Conservation (phyloP, 805 yeast genomes). For the Yamadazyma takamatsuzukensis region DNA sequence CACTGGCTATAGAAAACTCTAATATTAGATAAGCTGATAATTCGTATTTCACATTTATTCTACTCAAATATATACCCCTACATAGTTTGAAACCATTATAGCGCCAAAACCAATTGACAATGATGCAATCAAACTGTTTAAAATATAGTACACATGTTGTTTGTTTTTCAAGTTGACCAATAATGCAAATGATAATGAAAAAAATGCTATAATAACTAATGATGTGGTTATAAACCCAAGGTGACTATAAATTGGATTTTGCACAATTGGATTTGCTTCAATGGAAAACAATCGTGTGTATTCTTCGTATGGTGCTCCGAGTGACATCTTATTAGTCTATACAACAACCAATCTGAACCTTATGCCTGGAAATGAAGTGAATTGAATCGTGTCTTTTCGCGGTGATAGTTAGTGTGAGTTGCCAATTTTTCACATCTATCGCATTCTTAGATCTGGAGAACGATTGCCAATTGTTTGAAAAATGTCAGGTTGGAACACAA, state of each 20-base stretch:
- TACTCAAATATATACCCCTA: constrained; percentile 40
- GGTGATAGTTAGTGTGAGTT: too few relatives aligned
- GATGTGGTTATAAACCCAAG: constrained; percentile 17
- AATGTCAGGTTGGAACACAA: constrained; percentile 59
- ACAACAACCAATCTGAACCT: too few relatives aligned
- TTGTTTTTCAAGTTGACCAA: constrained; percentile 26
- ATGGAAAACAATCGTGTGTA: constrained; percentile 17
- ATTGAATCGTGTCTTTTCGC: too few relatives aligned
- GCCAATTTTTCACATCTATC: too few relatives aligned
- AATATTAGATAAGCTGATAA: neutral
- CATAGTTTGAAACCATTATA: constrained; percentile 36
- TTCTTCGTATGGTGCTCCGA: constrained; percentile 27
- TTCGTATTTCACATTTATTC: neutral
- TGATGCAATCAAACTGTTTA: constrained; percentile 33
- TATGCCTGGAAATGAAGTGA: too few relatives aligned
- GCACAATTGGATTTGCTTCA: constrained; percentile 21
- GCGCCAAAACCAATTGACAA: constrained; percentile 35
- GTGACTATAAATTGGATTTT: constrained; percentile 14
- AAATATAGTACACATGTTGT: constrained; percentile 20
- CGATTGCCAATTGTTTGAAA: too few relatives aligned
- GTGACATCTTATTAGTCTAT: constrained; percentile 11
- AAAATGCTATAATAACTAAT: constrained; percentile 25
- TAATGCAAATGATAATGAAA: constrained; percentile 25
- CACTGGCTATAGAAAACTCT: neutral
- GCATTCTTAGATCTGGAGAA: too few relatives aligned